Conservation (phyloP, 257 asterid genomes). For the Petunia secreta region DNA sequence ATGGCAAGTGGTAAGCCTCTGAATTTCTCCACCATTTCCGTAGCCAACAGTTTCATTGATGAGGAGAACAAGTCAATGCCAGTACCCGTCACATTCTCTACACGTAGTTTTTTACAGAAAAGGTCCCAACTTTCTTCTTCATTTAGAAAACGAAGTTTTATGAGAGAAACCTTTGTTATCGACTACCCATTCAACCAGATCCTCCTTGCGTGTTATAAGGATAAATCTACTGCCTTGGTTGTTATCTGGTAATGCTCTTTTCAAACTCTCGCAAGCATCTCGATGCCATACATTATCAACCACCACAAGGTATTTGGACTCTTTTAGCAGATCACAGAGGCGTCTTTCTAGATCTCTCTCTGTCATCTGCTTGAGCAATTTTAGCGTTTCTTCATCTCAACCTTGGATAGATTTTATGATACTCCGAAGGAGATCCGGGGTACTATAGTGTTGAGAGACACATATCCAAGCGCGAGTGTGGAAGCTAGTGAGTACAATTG, state of each 20-base stretch:
- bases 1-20: constrained; percentile 26
- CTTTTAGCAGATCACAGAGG: constrained; percentile 2
- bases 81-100: neutral
- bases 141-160: constrained; percentile 18
- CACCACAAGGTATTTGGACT: constrained; percentile 17
- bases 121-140: constrained; percentile 24
- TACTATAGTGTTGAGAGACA: constrained; percentile 22
- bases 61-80: constrained; percentile 4
- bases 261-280: constrained; percentile 26
- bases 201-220: constrained; percentile 24
- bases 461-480: constrained; percentile 26
- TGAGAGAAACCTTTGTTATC: constrained; percentile 12
- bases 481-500: neutral
- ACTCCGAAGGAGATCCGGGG: constrained; percentile 20
- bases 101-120: neutral
- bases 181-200: constrained; percentile 12
- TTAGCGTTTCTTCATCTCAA: neutral
- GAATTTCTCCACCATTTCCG: constrained; percentile 16
- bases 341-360: constrained; percentile 17
- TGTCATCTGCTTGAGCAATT: constrained; percentile 13
- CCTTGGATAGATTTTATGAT: constrained; percentile 11
- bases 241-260: constrained; percentile 25
- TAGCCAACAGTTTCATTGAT: neutral
- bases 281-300: constrained; percentile 27
- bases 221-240: constrained; percentile 28